Conservation (phyloP, 257 asterid genomes). For the Dorcoceras hygrometricum region DNA sequence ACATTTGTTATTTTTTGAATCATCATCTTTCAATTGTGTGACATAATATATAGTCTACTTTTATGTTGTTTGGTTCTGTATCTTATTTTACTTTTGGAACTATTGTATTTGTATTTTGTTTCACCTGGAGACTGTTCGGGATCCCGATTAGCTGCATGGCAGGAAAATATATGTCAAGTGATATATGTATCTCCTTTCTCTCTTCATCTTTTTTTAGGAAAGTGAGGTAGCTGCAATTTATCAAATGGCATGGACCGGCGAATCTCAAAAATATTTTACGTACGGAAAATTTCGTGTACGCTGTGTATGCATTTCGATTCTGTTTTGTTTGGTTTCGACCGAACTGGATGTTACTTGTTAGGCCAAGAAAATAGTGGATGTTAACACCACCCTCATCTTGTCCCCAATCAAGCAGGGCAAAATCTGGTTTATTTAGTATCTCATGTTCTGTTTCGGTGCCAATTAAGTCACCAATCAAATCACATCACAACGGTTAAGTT, state of each 20-base stretch:
- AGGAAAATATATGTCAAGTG: slow-evolving; percentile 8
- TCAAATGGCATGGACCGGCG: background rate
- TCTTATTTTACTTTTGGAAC: slow-evolving; percentile 30
- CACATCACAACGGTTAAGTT: no score
- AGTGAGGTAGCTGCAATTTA: background rate
- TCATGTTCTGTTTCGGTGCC: no score
- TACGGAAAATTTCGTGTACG: background rate
- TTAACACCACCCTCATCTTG: no score
- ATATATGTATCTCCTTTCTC: slow-evolving; percentile 10
- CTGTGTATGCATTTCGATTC: background rate
- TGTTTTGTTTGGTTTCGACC: background rate
- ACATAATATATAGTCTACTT: slow-evolving; percentile 31
- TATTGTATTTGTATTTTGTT: slow-evolving; percentile 22
- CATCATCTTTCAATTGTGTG: slow-evolving; percentile 26
- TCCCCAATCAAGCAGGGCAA: no score
- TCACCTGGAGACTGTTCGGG: slow-evolving; percentile 23
- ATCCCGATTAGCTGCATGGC: slow-evolving; percentile 27
- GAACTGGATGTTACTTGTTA: background rate
- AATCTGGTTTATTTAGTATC: no score
- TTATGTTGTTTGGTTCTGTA: slow-evolving; percentile 27
- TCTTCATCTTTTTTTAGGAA: slow-evolving; percentile 1
- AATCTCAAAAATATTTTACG: background rate
- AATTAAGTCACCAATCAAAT: no score
- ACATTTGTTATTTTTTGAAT: slow-evolving; percentile 37
- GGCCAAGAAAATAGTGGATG: background rate